Conservation (phyloP, 1,284 basidiomycete species). For the Rhodotorula sp. region DNA sequence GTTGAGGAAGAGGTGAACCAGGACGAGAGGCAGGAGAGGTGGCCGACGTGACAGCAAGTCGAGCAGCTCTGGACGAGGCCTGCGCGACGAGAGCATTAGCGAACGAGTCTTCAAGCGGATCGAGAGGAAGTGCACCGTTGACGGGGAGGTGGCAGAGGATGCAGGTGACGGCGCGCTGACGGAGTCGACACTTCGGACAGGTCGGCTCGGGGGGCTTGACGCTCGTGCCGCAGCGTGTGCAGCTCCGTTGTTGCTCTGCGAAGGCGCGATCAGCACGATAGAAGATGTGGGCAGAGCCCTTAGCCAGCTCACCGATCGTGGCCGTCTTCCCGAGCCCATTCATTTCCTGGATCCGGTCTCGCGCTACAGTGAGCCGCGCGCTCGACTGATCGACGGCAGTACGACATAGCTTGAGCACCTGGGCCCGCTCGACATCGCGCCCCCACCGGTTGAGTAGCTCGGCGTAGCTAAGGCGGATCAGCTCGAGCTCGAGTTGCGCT, state of each 20-base stretch:
- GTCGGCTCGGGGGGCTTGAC: neutral
- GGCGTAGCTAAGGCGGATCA: conserved; percentile 36
- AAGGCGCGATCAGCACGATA: no score
- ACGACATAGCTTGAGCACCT: conserved; percentile 37
- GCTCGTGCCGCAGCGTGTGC: conserved; percentile 11
- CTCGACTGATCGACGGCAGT: conserved; percentile 1
- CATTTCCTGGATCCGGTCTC: neutral
- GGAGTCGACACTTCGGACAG: conserved; percentile 20
- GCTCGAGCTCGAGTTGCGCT: conserved; percentile 33
- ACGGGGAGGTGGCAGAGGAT: conserved; percentile 34
- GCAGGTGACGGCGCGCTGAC: conserved; percentile 11
- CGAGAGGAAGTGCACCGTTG: conserved; percentile 3
- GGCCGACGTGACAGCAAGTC: conserved; percentile 32
- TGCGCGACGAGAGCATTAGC: neutral
- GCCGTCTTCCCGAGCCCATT: conserved; percentile 22
- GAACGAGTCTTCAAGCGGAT: neutral
- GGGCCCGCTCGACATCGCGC: conserved; percentile 21
- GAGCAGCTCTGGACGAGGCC: conserved; percentile 30
- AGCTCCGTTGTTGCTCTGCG: conserved; percentile 20
- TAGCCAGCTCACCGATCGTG: conserved; percentile 16
- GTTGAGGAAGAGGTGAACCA: conserved; percentile 18
- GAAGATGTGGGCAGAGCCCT: no score
- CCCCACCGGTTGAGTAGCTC: conserved; percentile 38
- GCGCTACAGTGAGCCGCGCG: neutral
- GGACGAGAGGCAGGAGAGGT: conserved; percentile 26